These are phyloP conservation scores for Dactylorhiza incarnata DNA, from an alignment of 106 monocot genomes.

Conservation along the genomic window DNA sequence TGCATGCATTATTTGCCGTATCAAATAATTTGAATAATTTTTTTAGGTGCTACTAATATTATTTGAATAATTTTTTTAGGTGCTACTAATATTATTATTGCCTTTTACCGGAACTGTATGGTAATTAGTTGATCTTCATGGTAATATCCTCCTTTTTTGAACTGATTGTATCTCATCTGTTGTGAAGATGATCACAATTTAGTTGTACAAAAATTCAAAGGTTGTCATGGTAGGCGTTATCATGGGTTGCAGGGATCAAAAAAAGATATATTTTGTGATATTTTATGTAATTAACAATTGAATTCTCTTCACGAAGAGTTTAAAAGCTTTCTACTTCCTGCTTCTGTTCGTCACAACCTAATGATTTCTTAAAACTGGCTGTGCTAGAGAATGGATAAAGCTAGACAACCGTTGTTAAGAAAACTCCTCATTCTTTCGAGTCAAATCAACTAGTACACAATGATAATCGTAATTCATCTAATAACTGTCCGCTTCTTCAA, in stretches of 20 bases:
- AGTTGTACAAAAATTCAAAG: not conserved
- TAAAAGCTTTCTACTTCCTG: not conserved
- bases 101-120: not conserved
- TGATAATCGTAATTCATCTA: slow-evolving; percentile 76
- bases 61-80: no score
- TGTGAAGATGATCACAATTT: no score
- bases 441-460: slow-evolving; percentile 71
- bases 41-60: not conserved
- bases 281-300: not conserved
- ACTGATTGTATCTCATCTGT: no score
- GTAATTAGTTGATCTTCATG: not conserved
- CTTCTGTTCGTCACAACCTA: not conserved
- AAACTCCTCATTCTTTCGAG: slow-evolving; percentile 67
- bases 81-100: not conserved
- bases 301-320: not conserved
- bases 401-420: slow-evolving; percentile 78
- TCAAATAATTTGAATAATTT: not conserved
- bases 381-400: slow-evolving; percentile 78
- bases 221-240: not conserved
- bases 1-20: not conserved
- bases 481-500: no score
- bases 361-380: not conserved
- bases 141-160: not conserved
- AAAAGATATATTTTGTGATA: not conserved
- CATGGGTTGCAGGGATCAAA: not conserved